phyloP scores from a whole-genome alignment of 495 filamentous ascomycete species.

The Podospora appendiculata region DNA sequence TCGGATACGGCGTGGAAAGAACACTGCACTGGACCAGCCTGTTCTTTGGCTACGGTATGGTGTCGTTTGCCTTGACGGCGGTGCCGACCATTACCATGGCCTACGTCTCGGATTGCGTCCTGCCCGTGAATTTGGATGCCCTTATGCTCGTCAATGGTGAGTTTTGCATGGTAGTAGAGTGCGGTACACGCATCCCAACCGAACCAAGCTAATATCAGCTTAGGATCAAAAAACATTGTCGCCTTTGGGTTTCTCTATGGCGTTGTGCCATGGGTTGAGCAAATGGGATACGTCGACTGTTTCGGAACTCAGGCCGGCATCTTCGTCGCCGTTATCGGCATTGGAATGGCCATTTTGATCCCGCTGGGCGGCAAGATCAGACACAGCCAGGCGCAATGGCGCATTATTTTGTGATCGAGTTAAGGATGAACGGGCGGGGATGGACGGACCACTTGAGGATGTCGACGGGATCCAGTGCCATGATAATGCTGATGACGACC shows the following conservation, averaged over 20 bases:
- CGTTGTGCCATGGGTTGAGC: constrained; percentile 39
- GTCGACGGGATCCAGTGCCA: too few relatives aligned
- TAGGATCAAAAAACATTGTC: constrained; percentile 25
- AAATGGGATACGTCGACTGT: constrained; percentile 39
- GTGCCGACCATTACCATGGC: constrained; percentile 27
- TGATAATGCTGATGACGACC: too few relatives aligned
- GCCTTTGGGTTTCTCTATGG: constrained; percentile 25
- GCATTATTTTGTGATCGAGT: constrained; percentile 18
- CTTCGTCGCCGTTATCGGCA: constrained; percentile 19
- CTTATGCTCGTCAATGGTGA: constrained; percentile 29
- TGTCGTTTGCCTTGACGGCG: constrained; percentile 24
- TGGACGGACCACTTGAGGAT: too few relatives aligned
- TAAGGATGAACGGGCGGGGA: neutral
- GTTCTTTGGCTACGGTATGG: constrained; percentile 28
- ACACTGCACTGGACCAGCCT: constrained; percentile 23
- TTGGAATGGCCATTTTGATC: constrained; percentile 22
- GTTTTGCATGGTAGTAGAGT: neutral
- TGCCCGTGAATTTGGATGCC: constrained; percentile 26
- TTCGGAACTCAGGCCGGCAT: constrained; percentile 49
- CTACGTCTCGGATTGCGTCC: constrained; percentile 24
- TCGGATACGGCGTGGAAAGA: constrained; percentile 26
- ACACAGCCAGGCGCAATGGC: constrained; percentile 21
- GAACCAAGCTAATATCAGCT: neutral
- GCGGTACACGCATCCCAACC: too few relatives aligned
- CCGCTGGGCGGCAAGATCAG: constrained; percentile 22